Base-by-base conservation (phyloP, 768 basidiomycete species). In the Xerocomellus chrysenteron region DNA sequence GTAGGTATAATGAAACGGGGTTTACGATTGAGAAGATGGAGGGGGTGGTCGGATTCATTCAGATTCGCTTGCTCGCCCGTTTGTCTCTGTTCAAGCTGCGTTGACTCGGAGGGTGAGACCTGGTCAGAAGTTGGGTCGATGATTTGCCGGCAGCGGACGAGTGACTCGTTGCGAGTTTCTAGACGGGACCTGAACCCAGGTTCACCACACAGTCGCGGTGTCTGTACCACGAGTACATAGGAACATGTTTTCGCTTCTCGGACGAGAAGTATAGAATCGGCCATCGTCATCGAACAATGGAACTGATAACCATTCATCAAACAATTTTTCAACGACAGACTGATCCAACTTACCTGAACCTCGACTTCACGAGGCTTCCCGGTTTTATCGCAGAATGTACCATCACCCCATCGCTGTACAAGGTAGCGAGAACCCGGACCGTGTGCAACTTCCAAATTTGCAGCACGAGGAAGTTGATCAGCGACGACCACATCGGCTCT, bases 211-310 rank as follows among this genome's bases (percentile, higher is more conserved):
- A 99, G 80, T 53, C 94, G 89, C 35, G 97, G 95, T 0, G 96
- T 97, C 70, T 98, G 90, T 55, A 98, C 86, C 61, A 98, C 88
- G 49, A 98, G 79, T 44, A 97, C 86, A 70, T 99, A 98, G 60
- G 90, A 86, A 74, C 97, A 99, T 39, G 91, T 95, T 69, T 90
- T 90, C 36, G 92, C 82, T 78, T 97, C 94, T 70, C 95, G 94
- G 67, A 98, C 86, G 67, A 94, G 88, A 52, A 91, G 80, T 64
- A 98, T 92, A 36, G 83, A 84, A 75, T 98, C 94, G 41, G 90
- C 84, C 78, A 90, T 92, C 51, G 90, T 89, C 91, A 93, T 92
- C 59, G 92, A 92, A 73, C 94, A 98, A 73, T 98, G 94, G 70
- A 94, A 95, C 91, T 95, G 69, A 57, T 40, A 36, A 43, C 33